Evolutionary conservation across 2,329 filamentous ascomycete genomes (phyloP).

Genomic region (Pseudovirgaria hyperparasitica): DNA sequence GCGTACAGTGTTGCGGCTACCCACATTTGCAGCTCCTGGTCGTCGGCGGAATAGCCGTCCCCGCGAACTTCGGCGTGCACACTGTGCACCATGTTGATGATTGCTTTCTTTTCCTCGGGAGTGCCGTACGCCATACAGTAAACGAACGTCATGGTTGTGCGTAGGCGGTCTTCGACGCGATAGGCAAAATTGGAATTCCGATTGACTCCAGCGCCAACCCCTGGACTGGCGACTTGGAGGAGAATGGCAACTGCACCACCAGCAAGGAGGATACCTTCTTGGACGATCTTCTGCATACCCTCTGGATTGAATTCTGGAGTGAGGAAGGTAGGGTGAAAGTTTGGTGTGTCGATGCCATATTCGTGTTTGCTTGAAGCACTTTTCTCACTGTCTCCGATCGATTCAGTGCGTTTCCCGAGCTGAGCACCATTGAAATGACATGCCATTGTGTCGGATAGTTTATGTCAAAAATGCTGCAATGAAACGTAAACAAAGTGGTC

Average conservation of each 20-base stretch:
- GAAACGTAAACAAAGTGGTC: too few relatives aligned
- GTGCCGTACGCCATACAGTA: constrained; percentile 28
- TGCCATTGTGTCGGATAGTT: too few relatives aligned
- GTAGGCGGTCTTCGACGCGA: constrained; percentile 23
- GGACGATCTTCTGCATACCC: constrained; percentile 19
- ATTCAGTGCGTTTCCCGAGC: too few relatives aligned
- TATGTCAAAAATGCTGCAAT: too few relatives aligned
- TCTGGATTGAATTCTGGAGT: constrained; percentile 13
- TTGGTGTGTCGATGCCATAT: not conserved
- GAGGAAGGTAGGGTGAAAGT: constrained; percentile 5
- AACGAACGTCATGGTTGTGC: constrained; percentile 27
- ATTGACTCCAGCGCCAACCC: constrained; percentile 24
- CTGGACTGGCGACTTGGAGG: constrained; percentile 28
- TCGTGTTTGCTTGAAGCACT: constrained; percentile 18
- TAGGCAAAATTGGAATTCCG: constrained; percentile 27
- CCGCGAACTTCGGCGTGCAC: constrained; percentile 21
- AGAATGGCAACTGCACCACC: constrained; percentile 26
- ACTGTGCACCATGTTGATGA: constrained; percentile 24
- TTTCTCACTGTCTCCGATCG: too few relatives aligned
- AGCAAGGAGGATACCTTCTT: constrained; percentile 23
- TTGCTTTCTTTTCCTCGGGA: constrained; percentile 17
- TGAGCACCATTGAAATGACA: too few relatives aligned
- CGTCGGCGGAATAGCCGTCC: constrained; percentile 21
- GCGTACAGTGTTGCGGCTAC: constrained; percentile 29
- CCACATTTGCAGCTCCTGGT: constrained; percentile 27